These are phyloP conservation scores for Paramecium sexaurelia DNA, from an alignment of 73 alveolate species.

Conservation along the genomic window DNA sequence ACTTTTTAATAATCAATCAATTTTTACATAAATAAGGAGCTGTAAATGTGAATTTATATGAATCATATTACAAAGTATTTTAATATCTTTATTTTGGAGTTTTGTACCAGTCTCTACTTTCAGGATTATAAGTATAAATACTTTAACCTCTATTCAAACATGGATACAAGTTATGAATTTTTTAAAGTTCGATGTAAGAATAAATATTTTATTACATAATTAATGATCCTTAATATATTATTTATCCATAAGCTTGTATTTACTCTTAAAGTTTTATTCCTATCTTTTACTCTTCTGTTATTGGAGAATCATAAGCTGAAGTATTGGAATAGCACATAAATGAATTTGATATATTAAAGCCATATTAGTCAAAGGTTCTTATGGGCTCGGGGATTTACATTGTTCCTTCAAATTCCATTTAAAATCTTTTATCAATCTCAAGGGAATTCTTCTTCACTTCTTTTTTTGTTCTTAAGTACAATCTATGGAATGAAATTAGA, in stretches of 20 bases:
- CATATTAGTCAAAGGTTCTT: not conserved
- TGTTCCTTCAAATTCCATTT: not conserved
- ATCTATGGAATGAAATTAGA: not conserved
- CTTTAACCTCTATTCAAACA: not conserved
- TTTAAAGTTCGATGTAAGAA: not conserved
- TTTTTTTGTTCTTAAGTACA: not conserved
- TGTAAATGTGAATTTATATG: not conserved
- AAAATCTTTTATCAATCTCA: not conserved
- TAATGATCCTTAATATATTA: not conserved
- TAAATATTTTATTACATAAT: not conserved
- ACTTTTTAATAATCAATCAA: not conserved
- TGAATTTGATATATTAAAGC: not conserved
- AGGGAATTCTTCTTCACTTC: not conserved
- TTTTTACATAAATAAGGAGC: not conserved
- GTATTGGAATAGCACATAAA: not conserved
- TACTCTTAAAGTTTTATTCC: not conserved
- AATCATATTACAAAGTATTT: not conserved
- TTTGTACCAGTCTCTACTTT: not conserved
- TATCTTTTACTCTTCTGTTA: not conserved
- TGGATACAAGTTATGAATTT: not conserved
- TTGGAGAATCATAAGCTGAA: not conserved
- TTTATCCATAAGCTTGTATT: conserved; percentile 11
- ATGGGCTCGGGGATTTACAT: not conserved
- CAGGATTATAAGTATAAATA: not conserved
- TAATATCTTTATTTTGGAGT: not conserved